Percentiles rank a stretch among this genome's conserved stretches.
These are phyloP conservation scores for Datisca glomerata DNA, from an alignment of 306 rosid species.

Conservation along the genomic window DNA sequence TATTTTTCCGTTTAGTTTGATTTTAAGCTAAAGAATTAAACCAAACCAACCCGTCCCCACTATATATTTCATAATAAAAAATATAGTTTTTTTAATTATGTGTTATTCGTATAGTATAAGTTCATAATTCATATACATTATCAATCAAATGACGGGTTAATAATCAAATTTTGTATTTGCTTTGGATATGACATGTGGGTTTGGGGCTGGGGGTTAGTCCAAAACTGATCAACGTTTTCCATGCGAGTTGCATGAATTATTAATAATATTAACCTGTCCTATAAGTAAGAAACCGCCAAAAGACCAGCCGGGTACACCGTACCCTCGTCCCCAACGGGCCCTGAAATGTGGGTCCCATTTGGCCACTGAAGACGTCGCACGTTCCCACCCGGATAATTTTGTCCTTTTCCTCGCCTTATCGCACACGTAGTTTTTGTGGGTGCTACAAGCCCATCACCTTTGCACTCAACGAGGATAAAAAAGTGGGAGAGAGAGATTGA, in stretches of 20 bases:
- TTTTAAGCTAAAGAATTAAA: too few species aligned
- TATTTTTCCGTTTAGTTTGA: too few species aligned
- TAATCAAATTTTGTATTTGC: too few species aligned
- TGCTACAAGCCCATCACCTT: background rate
- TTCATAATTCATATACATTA: too few species aligned
- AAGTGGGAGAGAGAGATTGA: background rate
- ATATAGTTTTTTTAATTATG: too few species aligned
- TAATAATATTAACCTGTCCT: background rate
- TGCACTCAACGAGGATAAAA: background rate
- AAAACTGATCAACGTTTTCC: too few species aligned
- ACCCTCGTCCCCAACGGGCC: slow-evolving; percentile 14
- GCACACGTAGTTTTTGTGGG: slow-evolving; percentile 20
- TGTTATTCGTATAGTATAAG: too few species aligned
- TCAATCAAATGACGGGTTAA: too few species aligned
- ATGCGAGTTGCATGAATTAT: slow-evolving; percentile 11
- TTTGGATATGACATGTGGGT: too few species aligned
- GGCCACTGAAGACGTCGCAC: slow-evolving; percentile 54
- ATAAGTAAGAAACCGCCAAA: slow-evolving; percentile 30
- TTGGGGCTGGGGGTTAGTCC: too few species aligned
- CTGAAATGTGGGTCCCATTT: slow-evolving; percentile 20
- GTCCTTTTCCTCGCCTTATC: slow-evolving; percentile 20
- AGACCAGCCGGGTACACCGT: slow-evolving; percentile 34
- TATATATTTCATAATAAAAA: too few species aligned
- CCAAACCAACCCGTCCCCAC: too few species aligned
- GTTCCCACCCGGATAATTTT: slow-evolving; percentile 20